Percentiles rank a stretch among this genome's conserved stretches.
Evolutionary conservation across 805 yeast species (phyloP).

Genomic region (Isabelozyma heimii): DNA sequence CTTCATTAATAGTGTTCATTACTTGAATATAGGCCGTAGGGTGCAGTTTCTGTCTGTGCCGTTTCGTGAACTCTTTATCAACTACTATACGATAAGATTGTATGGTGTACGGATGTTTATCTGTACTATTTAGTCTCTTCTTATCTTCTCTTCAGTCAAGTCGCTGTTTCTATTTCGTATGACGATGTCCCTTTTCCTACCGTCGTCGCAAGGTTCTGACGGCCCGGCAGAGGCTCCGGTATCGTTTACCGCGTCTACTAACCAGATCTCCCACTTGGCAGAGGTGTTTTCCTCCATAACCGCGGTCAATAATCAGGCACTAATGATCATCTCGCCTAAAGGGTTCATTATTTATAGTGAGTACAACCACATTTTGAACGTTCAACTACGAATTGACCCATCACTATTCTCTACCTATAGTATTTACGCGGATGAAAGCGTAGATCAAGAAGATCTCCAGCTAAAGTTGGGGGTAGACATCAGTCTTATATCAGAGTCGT

Average conservation of each 20-base stretch:
- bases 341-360: slow-evolving; percentile 36
- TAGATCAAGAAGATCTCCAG: slow-evolving; percentile 2
- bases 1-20: background rate
- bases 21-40: no score
- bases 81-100: no score
- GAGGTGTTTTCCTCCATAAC: slow-evolving; percentile 33
- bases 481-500: slow-evolving; percentile 32
- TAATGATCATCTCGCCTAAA: slow-evolving; percentile 27
- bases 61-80: no score
- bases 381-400: slow-evolving; percentile 33
- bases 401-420: slow-evolving; percentile 31
- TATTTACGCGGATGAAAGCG: slow-evolving; percentile 9
- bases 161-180: no score
- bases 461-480: slow-evolving; percentile 35
- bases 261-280: slow-evolving; percentile 35
- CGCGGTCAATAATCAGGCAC: slow-evolving; percentile 30
- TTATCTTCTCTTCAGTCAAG: background rate
- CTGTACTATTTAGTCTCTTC: background rate
- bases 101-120: background rate
- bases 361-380: slow-evolving; percentile 34
- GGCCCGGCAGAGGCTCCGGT: background rate
- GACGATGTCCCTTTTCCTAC: background rate
- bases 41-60: no score
- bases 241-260: slow-evolving; percentile 34
- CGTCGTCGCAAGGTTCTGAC: background rate